These are phyloP conservation scores for Amanita pallidorosea DNA, from an alignment of 768 basidiomycete genomes.

Conservation along the genomic window DNA sequence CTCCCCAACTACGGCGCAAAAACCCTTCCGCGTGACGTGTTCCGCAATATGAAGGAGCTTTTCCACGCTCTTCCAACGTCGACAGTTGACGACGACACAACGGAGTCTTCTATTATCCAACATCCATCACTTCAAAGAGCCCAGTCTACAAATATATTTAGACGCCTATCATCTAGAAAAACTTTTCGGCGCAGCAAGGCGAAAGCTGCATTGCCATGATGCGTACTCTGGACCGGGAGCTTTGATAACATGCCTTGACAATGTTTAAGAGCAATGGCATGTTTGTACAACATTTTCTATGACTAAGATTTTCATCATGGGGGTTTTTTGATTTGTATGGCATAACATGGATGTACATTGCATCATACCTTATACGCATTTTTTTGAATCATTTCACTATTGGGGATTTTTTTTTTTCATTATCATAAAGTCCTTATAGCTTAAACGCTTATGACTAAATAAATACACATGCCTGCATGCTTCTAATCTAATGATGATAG, in stretches of 20 bases:
- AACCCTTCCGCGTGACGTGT: slow-evolving; percentile 33
- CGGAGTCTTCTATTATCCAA: slow-evolving; percentile 10
- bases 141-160: not conserved
- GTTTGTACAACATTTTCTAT: not conserved
- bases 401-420: not conserved
- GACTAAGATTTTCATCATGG: not conserved
- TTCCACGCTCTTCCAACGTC: slow-evolving; percentile 40
- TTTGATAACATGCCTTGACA: not conserved
- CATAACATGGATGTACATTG: not conserved
- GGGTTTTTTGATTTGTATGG: not conserved
- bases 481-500: not conserved
- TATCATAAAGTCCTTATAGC: slow-evolving; percentile 1
- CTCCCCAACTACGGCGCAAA: not conserved
- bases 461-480: slow-evolving; percentile 5
- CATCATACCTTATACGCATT: not conserved
- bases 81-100: slow-evolving; percentile 21
- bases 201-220: not conserved
- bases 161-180: not conserved
- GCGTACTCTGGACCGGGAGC: not conserved
- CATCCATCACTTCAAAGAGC: slow-evolving; percentile 5
- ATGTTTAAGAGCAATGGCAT: too few relatives aligned
- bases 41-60: slow-evolving; percentile 51
- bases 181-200: not conserved
- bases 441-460: slow-evolving; percentile 2
- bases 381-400: not conserved